phyloP scores from a whole-genome alignment of 495 filamentous ascomycete species.

The Stereocaulon alpinum region DNA sequence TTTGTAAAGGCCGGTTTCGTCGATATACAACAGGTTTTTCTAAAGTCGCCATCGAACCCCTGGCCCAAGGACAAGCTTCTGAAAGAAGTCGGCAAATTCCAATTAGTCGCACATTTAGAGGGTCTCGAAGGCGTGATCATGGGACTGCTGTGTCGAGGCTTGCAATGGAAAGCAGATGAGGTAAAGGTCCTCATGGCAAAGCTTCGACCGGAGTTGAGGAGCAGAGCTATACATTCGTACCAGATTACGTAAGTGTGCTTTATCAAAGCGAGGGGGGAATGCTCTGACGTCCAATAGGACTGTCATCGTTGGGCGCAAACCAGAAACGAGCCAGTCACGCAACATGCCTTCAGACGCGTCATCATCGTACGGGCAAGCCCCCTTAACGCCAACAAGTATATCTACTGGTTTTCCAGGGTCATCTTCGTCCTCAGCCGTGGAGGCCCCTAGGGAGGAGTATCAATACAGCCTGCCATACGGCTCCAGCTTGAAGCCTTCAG shows the following conservation, averaged over 20 bases:
- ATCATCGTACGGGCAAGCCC: conserved; percentile 11
- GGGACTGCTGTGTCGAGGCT: conserved; percentile 24
- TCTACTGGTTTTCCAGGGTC: background rate
- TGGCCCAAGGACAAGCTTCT: conserved; percentile 45
- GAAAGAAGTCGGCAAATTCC: conserved; percentile 30
- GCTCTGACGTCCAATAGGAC: conserved; percentile 3
- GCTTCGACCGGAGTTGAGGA: conserved; percentile 25
- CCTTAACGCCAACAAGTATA: conserved; percentile 7
- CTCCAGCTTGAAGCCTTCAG: background rate
- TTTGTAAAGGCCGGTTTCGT: conserved; percentile 53
- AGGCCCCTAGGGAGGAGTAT: background rate
- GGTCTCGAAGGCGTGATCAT: conserved; percentile 30
- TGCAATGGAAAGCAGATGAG: conserved; percentile 27
- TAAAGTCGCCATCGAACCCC: conserved; percentile 47
- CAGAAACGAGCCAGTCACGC: conserved; percentile 6
- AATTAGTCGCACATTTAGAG: conserved; percentile 27
- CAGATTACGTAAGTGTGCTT: conserved; percentile 16
- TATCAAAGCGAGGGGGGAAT: background rate
- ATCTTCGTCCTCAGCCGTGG: background rate
- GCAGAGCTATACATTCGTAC: conserved; percentile 25
- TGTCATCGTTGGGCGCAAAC: conserved; percentile 20
- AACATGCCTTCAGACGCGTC: background rate
- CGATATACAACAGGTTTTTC: conserved; percentile 45
- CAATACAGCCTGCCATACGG: background rate
- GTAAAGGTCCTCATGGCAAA: conserved; percentile 26